Conservation (phyloP, 1,139 yeast species). For the Protomyces inundatus region DNA sequence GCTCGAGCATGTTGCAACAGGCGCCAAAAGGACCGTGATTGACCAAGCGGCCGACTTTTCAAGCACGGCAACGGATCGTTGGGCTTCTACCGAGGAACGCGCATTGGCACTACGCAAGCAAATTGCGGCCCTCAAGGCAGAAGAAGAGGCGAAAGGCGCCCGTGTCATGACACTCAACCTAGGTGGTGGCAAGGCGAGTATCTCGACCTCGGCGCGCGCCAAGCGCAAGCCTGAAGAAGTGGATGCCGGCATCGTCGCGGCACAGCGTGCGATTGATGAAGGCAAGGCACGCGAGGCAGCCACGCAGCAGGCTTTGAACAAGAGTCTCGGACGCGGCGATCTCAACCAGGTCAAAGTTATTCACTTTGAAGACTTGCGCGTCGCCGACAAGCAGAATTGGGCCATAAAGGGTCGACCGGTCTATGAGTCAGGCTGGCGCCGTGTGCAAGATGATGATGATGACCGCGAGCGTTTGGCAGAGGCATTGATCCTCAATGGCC, state of each 20-base stretch:
- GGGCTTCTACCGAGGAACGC: constrained; percentile 87
- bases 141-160: constrained; percentile 21
- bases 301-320: constrained; percentile 3
- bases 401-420: constrained; percentile 1
- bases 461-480: constrained; percentile 1
- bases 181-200: constrained; percentile 18
- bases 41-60: constrained; percentile 92
- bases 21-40: constrained; percentile 87
- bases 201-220: constrained; percentile 12
- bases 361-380: neutral
- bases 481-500: neutral
- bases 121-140: constrained; percentile 53
- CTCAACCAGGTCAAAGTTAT: constrained; percentile 3
- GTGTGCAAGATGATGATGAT: constrained; percentile 23
- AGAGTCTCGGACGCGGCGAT: constrained; percentile 10
- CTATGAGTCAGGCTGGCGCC: constrained; percentile 15
- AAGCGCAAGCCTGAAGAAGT: constrained; percentile 18
- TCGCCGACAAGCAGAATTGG: neutral
- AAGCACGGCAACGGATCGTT: constrained; percentile 48
- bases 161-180: constrained; percentile 27
- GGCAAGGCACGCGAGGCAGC: constrained; percentile 2
- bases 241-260: constrained; percentile 4
- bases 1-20: constrained; percentile 73
- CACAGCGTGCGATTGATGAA: constrained; percentile 10
- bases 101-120: constrained; percentile 77